Evolutionary conservation across 345 rosid genomes (phyloP).

Genomic region (Corymbia maculata): DNA sequence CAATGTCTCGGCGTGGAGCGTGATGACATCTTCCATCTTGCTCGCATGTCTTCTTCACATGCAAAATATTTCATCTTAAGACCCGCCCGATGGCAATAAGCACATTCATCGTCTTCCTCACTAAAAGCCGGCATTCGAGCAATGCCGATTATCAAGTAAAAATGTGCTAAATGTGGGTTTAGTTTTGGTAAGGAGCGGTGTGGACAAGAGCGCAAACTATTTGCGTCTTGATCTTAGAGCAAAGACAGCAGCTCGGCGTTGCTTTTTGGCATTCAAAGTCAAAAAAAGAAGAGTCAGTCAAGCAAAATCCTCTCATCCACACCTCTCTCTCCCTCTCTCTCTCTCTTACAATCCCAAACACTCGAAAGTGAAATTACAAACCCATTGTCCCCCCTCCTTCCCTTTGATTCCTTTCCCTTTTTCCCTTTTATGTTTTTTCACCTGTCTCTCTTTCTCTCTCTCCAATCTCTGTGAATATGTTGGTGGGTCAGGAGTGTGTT

Average conservation of each 20-base stretch:
- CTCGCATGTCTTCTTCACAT: not conserved
- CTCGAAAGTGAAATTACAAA: constrained; percentile 69
- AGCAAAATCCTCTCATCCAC: not conserved
- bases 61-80: not conserved
- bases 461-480: not conserved
- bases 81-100: not conserved
- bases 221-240: not conserved
- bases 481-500: constrained; percentile 19
- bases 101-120: not conserved
- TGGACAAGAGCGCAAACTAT: not conserved
- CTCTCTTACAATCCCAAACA: constrained; percentile 29
- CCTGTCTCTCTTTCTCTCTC: not conserved
- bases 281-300: constrained; percentile 50
- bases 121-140: not conserved
- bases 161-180: not conserved
- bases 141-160: not conserved
- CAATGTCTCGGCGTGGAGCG: not conserved
- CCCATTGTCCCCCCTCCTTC: constrained; percentile 51
- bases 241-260: not conserved
- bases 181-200: not conserved
- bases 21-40: not conserved
- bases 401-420: constrained; percentile 27
- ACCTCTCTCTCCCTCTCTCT: not conserved
- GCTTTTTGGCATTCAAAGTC: constrained; percentile 34
- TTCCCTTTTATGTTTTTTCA: not conserved